phyloP scores from a whole-genome alignment of 768 basidiomycete genomes.

The Termitomyces titanicus region DNA sequence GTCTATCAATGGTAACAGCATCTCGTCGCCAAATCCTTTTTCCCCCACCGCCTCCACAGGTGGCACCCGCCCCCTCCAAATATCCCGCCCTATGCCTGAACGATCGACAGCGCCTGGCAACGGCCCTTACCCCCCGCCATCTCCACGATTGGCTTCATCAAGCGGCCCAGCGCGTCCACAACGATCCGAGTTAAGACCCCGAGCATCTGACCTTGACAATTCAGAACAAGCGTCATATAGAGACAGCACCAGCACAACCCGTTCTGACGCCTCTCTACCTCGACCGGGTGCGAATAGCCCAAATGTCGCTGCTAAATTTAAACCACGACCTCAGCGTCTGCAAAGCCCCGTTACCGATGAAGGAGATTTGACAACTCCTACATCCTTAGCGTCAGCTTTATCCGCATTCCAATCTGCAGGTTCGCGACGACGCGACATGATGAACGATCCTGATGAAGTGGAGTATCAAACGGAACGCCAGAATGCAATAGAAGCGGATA shows the following conservation, averaged over 20 bases:
- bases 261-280: slow-evolving; percentile 25
- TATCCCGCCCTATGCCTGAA: slow-evolving; percentile 47
- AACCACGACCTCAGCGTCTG: slow-evolving; percentile 27
- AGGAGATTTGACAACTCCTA: slow-evolving; percentile 37
- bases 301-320: slow-evolving; percentile 14
- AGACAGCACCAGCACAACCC: slow-evolving; percentile 49
- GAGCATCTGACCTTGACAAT: slow-evolving; percentile 49
- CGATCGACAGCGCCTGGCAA: slow-evolving; percentile 53
- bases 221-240: slow-evolving; percentile 45
- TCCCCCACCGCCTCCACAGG: slow-evolving; percentile 31
- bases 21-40: slow-evolving; percentile 31
- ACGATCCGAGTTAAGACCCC: slow-evolving; percentile 60
- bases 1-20: slow-evolving; percentile 34
- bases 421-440: slow-evolving; percentile 50
- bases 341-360: slow-evolving; percentile 29
- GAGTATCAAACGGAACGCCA: slow-evolving; percentile 58
- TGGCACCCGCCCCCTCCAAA: slow-evolving; percentile 58
- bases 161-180: slow-evolving; percentile 61
- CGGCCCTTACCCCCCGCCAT: slow-evolving; percentile 28
- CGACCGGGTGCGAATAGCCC: slow-evolving; percentile 10
- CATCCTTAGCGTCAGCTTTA: slow-evolving; percentile 51
- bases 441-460: slow-evolving; percentile 47
- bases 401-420: slow-evolving; percentile 71
- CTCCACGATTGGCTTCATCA: slow-evolving; percentile 35
- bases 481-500: slow-evolving; percentile 61